Base-by-base conservation (phyloP, 106 monocot species). In the Dioscorea zingiberensis region DNA sequence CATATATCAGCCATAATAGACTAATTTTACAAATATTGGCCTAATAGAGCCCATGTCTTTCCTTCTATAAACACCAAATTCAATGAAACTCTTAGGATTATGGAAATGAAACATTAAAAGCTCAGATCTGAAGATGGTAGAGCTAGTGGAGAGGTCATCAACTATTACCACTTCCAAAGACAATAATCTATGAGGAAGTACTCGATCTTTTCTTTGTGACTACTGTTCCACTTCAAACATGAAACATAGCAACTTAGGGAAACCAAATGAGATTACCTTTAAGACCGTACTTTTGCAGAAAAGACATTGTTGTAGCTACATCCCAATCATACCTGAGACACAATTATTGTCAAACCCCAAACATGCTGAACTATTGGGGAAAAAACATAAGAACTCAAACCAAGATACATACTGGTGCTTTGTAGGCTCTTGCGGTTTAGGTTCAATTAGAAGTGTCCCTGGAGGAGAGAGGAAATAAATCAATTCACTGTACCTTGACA, bases 361-460 rank as follows among this genome's bases (percentile, higher is more conserved):
- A 38, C 6, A 38, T 38, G 4, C 10, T 6, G 38, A 8, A 30
- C 30, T 30, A 30, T 30, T 30, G 30, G 7, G 7, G 7, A 30
- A 30, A 25, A 54, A 44, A 63, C 1, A 30, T 13, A 61, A 56
- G 4, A 27, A 10, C 8, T 64, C 27, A 16, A 44, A 45, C 0
- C 16, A n/a, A 1, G 25, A 55, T 71, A 48, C 83, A 60, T 81
- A 97, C 97, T 97, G 91, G 69, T 97, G 97, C 58, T 97, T 97
- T 28, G 97, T 97, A 25, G 97, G 97, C 62, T 97, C 97, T 63
- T 97, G 91, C 10, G 97, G 91, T 65, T 97, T 97, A 47, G 97
- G 97, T 67, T 97, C 97, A 59, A 97, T 88, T 28, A 97, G 54
- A 25, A 97, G 62, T 71, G 85, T 88, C 47, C 97, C 97, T 97